Evolutionary conservation across 2,329 filamentous ascomycete species (phyloP).

Genomic region (Alternaria atra): DNA sequence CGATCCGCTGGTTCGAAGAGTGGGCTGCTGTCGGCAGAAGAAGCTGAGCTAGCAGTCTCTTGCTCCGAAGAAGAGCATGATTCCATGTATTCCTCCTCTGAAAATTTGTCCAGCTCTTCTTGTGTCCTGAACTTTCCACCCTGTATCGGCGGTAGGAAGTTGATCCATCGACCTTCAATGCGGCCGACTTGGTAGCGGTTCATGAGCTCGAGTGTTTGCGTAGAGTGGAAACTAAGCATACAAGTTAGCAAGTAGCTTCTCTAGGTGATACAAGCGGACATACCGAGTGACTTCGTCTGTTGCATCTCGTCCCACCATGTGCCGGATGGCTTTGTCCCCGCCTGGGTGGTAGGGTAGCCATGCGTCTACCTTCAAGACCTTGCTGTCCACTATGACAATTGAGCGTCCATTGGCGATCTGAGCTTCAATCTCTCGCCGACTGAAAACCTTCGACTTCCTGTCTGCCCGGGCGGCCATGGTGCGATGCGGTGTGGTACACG

Average conservation of each 20-base stretch:
- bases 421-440: constrained; percentile 75
- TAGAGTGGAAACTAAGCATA: constrained; percentile 77
- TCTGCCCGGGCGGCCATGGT: constrained; percentile 38
- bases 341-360: constrained; percentile 93
- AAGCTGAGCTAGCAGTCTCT: constrained; percentile 47
- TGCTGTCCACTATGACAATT: constrained; percentile 81
- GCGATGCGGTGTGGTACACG: neutral
- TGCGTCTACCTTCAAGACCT: constrained; percentile 85
- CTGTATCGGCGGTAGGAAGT: constrained; percentile 91
- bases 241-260: constrained; percentile 11
- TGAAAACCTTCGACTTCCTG: constrained; percentile 62
- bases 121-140: constrained; percentile 77
- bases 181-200: constrained; percentile 82
- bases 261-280: constrained; percentile 43
- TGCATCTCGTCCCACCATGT: constrained; percentile 93
- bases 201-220: constrained; percentile 79
- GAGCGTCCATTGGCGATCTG: constrained; percentile 83
- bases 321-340: constrained; percentile 86
- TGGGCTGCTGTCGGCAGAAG: constrained; percentile 66
- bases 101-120: constrained; percentile 46
- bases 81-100: constrained; percentile 46
- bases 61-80: constrained; percentile 34
- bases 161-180: constrained; percentile 82
- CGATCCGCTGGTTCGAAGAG: constrained; percentile 65
- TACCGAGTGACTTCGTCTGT: constrained; percentile 94